phyloP scores from a whole-genome alignment of 768 basidiomycete species.

The Lyophyllum decastes region DNA sequence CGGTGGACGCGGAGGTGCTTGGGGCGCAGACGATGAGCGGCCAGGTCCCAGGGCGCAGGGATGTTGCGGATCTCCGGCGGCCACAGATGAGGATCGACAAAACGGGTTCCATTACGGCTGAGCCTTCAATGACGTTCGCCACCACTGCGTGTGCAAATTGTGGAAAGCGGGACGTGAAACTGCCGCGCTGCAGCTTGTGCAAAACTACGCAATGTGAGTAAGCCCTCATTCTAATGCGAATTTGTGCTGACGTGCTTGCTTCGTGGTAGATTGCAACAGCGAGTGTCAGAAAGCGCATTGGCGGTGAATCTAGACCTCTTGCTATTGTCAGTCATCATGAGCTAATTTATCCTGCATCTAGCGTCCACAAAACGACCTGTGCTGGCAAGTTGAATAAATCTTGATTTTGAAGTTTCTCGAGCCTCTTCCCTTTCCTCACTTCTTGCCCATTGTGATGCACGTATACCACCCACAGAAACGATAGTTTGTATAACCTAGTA shows the following conservation, averaged over 20 bases:
- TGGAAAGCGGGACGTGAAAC: conserved; percentile 25
- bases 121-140: conserved; percentile 22
- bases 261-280: neutral
- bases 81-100: conserved; percentile 20
- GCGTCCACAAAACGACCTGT: neutral
- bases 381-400: neutral
- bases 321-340: neutral
- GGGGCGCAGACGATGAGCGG: neutral
- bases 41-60: conserved; percentile 18
- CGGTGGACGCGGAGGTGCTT: conserved; percentile 15
- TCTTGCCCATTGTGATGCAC: no score
- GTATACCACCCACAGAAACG: no score
- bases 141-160: conserved; percentile 31
- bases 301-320: conserved; percentile 1
- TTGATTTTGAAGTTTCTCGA: no score
- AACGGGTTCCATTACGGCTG: conserved; percentile 15
- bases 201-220: conserved; percentile 27
- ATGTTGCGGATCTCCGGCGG: conserved; percentile 19
- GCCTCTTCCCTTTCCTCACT: no score
- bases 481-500: no score
- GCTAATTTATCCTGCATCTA: neutral
- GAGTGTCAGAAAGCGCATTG: conserved; percentile 8
- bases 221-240: neutral
- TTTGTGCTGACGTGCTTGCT: neutral
- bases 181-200: conserved; percentile 27